Conservation (phyloP, 768 basidiomycete species). For the Kwoniella heveanensis region DNA sequence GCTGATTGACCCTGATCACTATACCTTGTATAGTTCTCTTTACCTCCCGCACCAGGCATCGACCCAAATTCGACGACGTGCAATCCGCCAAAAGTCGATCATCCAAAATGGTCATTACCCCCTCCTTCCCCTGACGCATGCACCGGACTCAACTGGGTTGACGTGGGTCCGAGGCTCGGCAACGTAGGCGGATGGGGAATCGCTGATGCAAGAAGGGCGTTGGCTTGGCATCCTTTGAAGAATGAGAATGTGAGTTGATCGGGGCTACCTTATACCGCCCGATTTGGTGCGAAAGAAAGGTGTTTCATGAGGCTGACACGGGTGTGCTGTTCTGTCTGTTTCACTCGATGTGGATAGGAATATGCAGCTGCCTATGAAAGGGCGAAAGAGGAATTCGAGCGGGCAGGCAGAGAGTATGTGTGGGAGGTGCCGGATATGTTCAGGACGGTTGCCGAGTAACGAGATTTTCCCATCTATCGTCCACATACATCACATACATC, state of each 20-base stretch:
- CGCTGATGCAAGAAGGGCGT: conserved; percentile 21
- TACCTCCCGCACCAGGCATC: conserved; percentile 8
- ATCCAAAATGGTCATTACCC: conserved; percentile 8
- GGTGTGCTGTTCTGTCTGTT: neutral
- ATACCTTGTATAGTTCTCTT: conserved; percentile 1
- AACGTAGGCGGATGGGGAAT: conserved; percentile 26
- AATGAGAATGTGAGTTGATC: conserved; percentile 24
- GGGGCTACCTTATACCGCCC: too few species aligned
- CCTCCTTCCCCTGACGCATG: conserved; percentile 33
- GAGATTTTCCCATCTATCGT: too few species aligned
- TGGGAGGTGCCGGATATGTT: neutral
- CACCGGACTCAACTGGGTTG: conserved; percentile 34
- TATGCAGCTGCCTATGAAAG: neutral
- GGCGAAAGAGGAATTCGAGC: neutral
- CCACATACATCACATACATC: too few species aligned
- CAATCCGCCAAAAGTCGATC: neutral
- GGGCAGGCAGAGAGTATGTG: neutral
- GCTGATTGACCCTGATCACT: neutral
- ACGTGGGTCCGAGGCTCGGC: conserved; percentile 27
- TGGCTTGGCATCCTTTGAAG: conserved; percentile 42
- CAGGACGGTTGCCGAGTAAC: neutral
- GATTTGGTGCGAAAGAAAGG: too few species aligned
- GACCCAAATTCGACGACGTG: conserved; percentile 20
- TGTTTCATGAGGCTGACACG: too few species aligned
- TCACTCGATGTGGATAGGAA: neutral